Base-by-base conservation (phyloP, 2,329 filamentous ascomycete genomes). In the Cercospora sp. region DNA sequence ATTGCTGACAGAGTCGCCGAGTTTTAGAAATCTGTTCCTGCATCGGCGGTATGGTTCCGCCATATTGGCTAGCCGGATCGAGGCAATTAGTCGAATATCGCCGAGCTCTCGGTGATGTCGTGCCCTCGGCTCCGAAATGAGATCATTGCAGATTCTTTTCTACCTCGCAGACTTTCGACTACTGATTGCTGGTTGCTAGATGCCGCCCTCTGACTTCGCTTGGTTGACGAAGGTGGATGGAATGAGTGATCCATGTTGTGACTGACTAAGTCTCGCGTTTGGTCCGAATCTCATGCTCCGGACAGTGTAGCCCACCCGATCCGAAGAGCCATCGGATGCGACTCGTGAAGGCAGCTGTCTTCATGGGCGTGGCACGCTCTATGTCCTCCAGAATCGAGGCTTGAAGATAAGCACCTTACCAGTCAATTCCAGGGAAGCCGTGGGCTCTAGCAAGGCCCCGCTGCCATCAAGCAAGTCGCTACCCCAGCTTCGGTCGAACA, bases 1-100 rank as follows among this genome's bases (percentile, higher is more conserved):
- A 23, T 33, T 59, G 55, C 28, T 59, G 55, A 59, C 55, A 59
- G 55, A 59, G n/a, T 59, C 30, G 55, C 55, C 55, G 55, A 33
- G 28, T n/a, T 13, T 59, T 20, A 59, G 55, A 36, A 36, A 36
- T 59, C 55, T 6, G 55, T 16, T 55, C 26, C 26, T 26, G 26
- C 20, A 28, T 12, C 23, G 20, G 5, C 55, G 55, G 55, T 36
- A 4, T 2, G 7, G 9, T 59, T 59, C 55, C 55, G 55, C 55
- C 0, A 5, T 5, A n/a, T 9, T 3, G 10, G 55, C 55, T 59
- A 59, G 55, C 55, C 55, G 30, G 1, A 59, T 23, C 28, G 2
- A 28, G 55, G 55, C 55, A 59, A 18, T 59, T 59, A 23, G 28
- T 18, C n/a, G 16, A 31, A 33, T 9, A 59, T 59, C 55, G 30